Conservation (phyloP, 371 early-diverging fungal species). For the Rhizomucor miehei region DNA sequence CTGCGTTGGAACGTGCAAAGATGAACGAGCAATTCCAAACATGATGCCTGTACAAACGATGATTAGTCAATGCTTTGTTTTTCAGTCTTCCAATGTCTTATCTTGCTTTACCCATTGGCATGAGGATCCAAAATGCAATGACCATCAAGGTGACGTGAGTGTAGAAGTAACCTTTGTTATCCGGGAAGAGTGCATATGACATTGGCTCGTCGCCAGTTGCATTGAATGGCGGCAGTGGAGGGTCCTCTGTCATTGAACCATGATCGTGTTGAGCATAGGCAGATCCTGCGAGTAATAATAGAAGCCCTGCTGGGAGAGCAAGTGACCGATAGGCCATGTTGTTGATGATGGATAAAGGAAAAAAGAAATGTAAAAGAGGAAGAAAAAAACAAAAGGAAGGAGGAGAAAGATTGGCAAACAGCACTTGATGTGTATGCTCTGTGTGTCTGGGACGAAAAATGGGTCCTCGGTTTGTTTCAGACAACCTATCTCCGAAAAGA, state of each 20-base stretch:
- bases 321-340: constrained; percentile 1
- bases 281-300: constrained; percentile 8
- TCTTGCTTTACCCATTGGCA: constrained; percentile 48
- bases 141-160: constrained; percentile 45
- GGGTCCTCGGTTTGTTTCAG: neutral
- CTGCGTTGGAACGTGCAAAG: constrained; percentile 44
- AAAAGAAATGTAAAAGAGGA: neutral
- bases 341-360: constrained; percentile 6
- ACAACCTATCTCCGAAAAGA: neutral
- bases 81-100: neutral
- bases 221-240: constrained; percentile 36
- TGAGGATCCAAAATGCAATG: constrained; percentile 43
- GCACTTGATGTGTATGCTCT: neutral
- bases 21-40: constrained; percentile 49
- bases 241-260: constrained; percentile 25
- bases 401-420: no score
- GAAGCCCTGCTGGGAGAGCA: neutral
- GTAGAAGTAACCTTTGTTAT: constrained; percentile 36
- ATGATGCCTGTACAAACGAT: constrained; percentile 50
- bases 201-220: constrained; percentile 48
- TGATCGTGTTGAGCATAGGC: constrained; percentile 33
- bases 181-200: constrained; percentile 47
- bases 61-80: no score
- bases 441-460: neutral
- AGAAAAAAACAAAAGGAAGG: neutral